A percentile compares a stretch with the other conserved stretches of the same genome.
Conservation (phyloP, 305 asterid genomes). For the Solanum hybrid region DNA sequence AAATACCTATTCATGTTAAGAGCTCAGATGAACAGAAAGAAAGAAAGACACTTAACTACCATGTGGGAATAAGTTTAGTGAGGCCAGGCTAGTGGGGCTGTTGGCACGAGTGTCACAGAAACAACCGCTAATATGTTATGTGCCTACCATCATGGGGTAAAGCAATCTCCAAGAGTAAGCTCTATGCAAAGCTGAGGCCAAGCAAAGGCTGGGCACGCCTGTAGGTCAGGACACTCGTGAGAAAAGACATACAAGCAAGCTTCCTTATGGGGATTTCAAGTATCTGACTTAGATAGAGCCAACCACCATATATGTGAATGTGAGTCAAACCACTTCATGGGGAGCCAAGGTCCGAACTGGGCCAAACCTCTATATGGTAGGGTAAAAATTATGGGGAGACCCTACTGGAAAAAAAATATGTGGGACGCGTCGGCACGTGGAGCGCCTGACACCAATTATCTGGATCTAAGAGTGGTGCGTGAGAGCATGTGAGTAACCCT, state of each 20-base stretch:
- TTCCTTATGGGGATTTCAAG: background rate
- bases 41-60: background rate
- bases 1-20: background rate
- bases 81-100: background rate
- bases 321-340: background rate
- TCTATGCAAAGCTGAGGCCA: background rate
- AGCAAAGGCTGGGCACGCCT: background rate
- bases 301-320: background rate
- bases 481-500: background rate
- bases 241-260: background rate
- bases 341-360: background rate
- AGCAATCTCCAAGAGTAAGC: background rate
- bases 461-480: background rate
- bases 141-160: background rate
- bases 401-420: background rate
- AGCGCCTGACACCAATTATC: background rate
- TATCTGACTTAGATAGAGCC: background rate
- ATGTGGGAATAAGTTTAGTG: background rate
- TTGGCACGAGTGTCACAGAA: background rate
- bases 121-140: background rate
- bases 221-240: background rate
- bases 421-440: background rate
- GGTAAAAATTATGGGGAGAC: background rate
- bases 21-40: background rate
- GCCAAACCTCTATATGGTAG: background rate